A percentile compares a stretch with the other conserved stretches of the same genome.
Evolutionary conservation across 805 yeast genomes (phyloP).

Genomic region (Deakozyma indianensis): DNA sequence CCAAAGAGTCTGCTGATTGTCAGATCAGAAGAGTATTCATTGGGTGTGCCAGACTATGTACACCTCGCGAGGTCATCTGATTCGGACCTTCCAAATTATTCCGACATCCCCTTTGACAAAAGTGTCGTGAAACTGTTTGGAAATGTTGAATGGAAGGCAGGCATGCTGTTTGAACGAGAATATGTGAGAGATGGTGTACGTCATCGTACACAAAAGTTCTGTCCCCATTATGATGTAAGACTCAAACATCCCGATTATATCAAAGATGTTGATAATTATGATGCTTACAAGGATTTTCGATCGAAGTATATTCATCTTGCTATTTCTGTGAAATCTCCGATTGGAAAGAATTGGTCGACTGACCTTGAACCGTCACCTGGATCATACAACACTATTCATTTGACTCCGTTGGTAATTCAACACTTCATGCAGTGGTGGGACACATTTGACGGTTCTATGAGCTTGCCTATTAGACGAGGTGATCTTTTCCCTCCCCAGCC

Average conservation of each 20-base stretch:
- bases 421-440: conserved; percentile 80
- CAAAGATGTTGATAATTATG: conserved; percentile 39
- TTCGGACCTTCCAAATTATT: conserved; percentile 15
- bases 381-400: conserved; percentile 57
- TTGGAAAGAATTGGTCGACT: conserved; percentile 10
- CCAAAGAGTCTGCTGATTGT: conserved; percentile 55
- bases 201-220: conserved; percentile 33
- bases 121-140: conserved; percentile 49
- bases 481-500: conserved; percentile 36
- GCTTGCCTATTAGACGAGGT: conserved; percentile 71
- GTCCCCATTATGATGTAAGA: conserved; percentile 49
- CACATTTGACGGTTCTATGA: conserved; percentile 62
- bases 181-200: conserved; percentile 22
- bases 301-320: conserved; percentile 72
- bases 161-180: conserved; percentile 60
- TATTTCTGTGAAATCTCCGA: conserved; percentile 34
- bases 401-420: conserved; percentile 52
- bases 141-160: conserved; percentile 62
- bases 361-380: conserved; percentile 6
- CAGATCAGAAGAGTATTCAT: conserved; percentile 43
- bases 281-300: conserved; percentile 68
- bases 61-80: conserved; percentile 24
- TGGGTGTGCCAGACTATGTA: conserved; percentile 66
- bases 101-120: conserved; percentile 24
- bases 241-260: conserved; percentile 44